phyloP scores from a whole-genome alignment of 2,329 filamentous ascomycete genomes.

The Fusarium coicis region DNA sequence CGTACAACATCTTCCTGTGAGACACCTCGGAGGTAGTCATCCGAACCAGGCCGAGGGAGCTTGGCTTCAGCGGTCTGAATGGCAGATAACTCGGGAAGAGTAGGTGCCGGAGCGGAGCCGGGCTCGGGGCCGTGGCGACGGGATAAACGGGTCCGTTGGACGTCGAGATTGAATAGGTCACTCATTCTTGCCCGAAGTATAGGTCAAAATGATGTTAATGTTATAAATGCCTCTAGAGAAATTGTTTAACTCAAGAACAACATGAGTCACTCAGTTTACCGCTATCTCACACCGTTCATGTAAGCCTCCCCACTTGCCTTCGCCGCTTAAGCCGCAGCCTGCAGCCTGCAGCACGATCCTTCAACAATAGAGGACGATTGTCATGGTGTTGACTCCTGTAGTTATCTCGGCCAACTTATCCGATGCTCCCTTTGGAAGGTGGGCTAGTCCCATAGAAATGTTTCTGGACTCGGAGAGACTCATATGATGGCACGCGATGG shows the following conservation, averaged over 20 bases:
- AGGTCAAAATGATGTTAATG: neutral
- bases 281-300: neutral
- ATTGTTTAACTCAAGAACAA: neutral
- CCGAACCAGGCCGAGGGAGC: slow-evolving; percentile 49
- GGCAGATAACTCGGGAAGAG: slow-evolving; percentile 52
- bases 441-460: neutral
- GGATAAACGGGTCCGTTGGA: slow-evolving; percentile 40
- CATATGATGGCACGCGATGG: neutral
- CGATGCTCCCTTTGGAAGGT: neutral
- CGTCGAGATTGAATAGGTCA: slow-evolving; percentile 40
- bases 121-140: slow-evolving; percentile 27
- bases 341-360: slow-evolving; percentile 20
- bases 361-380: neutral
- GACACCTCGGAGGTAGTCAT: slow-evolving; percentile 48
- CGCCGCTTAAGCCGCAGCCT: slow-evolving; percentile 26
- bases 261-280: neutral
- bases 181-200: slow-evolving; percentile 33
- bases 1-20: slow-evolving; percentile 45
- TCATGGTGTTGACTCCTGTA: slow-evolving; percentile 7
- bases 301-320: slow-evolving; percentile 14
- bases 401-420: neutral
- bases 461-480: neutral
- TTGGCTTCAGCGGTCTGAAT: slow-evolving; percentile 53
- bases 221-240: neutral
- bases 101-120: slow-evolving; percentile 42